Conservation (phyloP, 352 stramenopile species). For the Pythium volutum region DNA sequence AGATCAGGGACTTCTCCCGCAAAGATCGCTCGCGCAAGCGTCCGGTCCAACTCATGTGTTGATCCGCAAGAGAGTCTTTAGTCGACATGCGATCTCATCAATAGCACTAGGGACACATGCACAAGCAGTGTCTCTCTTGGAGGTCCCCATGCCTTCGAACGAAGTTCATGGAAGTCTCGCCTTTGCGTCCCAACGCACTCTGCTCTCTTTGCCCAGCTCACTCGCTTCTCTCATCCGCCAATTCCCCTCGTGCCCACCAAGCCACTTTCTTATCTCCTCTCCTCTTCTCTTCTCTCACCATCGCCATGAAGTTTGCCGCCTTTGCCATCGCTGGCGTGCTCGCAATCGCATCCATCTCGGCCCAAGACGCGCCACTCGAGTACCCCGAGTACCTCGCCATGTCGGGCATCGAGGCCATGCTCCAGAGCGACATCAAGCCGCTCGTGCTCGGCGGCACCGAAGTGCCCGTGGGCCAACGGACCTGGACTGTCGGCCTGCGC, state of each 20-base stretch:
- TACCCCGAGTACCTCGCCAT: slow-evolving; percentile 8
- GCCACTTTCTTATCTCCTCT: not conserved
- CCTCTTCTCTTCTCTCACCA: not conserved
- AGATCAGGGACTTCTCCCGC: not conserved
- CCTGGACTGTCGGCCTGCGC: slow-evolving; percentile 29
- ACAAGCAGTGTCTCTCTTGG: not conserved
- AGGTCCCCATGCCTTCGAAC: not conserved
- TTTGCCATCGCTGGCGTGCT: not conserved
- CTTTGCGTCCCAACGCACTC: no score
- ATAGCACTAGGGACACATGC: no score
- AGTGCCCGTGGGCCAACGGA: slow-evolving; percentile 37
- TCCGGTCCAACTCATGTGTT: not conserved
- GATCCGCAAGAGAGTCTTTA: no score
- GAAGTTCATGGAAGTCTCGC: not conserved
- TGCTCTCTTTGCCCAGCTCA: not conserved
- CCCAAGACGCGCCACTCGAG: slow-evolving; percentile 7
- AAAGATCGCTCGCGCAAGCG: slow-evolving; percentile 5
- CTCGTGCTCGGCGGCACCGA: slow-evolving; percentile 49
- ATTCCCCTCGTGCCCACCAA: slow-evolving; percentile 12
- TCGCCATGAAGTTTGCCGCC: slow-evolving; percentile 15
- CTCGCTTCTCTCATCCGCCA: slow-evolving; percentile 8
- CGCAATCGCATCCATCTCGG: not conserved
- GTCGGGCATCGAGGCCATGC: not conserved
- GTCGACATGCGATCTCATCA: no score
- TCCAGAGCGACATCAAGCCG: slow-evolving; percentile 17